Evolutionary conservation across 805 yeast species (phyloP).

Genomic region (Yueomyces sp.): DNA sequence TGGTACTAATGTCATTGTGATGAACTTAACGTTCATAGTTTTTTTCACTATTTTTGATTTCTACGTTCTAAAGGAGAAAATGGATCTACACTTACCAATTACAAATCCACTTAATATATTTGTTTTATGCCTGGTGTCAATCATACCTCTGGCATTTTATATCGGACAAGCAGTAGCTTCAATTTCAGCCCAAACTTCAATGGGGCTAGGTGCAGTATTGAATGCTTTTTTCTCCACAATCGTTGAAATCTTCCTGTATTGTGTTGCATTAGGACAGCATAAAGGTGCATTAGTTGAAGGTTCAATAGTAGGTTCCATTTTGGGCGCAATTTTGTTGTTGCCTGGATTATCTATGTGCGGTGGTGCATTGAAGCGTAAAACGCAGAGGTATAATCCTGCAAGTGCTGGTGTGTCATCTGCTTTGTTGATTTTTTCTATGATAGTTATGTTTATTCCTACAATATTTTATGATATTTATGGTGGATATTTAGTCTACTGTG

Average conservation of each 20-base stretch:
- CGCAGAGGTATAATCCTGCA: slow-evolving; percentile 90
- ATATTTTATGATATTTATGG: slow-evolving; percentile 84
- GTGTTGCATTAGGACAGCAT: slow-evolving; percentile 76
- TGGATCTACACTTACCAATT: slow-evolving; percentile 19
- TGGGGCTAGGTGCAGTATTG: slow-evolving; percentile 98
- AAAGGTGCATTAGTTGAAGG: slow-evolving; percentile 92
- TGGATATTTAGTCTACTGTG: slow-evolving; percentile 64
- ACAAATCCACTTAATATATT: slow-evolving; percentile 60
- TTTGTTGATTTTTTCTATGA: slow-evolving; percentile 80
- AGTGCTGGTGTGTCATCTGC: slow-evolving; percentile 97
- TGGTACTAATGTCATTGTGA: slow-evolving; percentile 87
- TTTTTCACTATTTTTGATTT: slow-evolving; percentile 72
- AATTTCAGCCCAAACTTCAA: slow-evolving; percentile 93
- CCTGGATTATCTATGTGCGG: slow-evolving; percentile 98
- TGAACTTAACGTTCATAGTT: slow-evolving; percentile 71
- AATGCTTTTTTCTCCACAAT: slow-evolving; percentile 95
- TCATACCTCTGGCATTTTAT: slow-evolving; percentile 88
- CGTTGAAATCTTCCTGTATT: slow-evolving; percentile 83
- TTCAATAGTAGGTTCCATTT: slow-evolving; percentile 81
- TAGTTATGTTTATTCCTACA: slow-evolving; percentile 88
- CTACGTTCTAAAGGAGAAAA: slow-evolving; percentile 41
- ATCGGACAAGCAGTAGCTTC: slow-evolving; percentile 99
- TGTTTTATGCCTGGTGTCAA: slow-evolving; percentile 63
- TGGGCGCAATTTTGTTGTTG: slow-evolving; percentile 80
- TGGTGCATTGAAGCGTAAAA: slow-evolving; percentile 84